Evolutionary conservation across 805 yeast species (phyloP).

Genomic region (Ogataea trehalophila): DNA sequence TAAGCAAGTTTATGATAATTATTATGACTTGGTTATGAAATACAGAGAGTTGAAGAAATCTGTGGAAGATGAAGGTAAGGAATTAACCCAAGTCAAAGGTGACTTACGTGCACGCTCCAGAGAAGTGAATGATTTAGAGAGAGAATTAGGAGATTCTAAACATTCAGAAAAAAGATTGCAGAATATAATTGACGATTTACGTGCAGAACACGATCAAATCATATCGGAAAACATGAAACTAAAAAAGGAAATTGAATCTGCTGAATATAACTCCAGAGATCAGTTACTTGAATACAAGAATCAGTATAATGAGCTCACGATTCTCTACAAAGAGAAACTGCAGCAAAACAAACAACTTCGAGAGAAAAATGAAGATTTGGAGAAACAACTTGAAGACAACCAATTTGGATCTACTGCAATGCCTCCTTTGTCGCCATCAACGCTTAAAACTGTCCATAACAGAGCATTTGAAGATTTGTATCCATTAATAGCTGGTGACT

Average conservation of each 20-base stretch:
- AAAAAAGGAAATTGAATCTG: constrained; percentile 1
- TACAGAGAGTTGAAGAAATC: constrained; percentile 9
- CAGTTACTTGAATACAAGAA: constrained; percentile 10
- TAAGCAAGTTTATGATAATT: constrained; percentile 22
- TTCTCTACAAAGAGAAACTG: constrained; percentile 6
- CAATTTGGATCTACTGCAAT: not conserved
- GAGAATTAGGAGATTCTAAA: not conserved
- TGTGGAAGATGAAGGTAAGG: not conserved
- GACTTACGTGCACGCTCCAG: too few species aligned
- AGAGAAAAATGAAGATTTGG: constrained; percentile 2
- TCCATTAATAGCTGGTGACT: not conserved
- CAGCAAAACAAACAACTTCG: constrained; percentile 5
- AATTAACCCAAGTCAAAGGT: not conserved
- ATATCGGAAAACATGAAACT: constrained; percentile 6
- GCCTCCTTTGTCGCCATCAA: not conserved
- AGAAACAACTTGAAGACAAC: not conserved
- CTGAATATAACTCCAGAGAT: constrained; percentile 5
- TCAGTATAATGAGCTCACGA: constrained; percentile 16
- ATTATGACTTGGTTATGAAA: constrained; percentile 19
- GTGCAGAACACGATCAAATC: constrained; percentile 7
- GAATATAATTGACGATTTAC: not conserved
- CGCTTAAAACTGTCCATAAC: not conserved
- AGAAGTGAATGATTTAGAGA: not conserved
- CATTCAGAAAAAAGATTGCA: constrained; percentile 1
- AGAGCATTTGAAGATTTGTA: not conserved